phyloP scores from a whole-genome alignment of 208 protist genomes.

The Spironucleus salmonicida region DNA sequence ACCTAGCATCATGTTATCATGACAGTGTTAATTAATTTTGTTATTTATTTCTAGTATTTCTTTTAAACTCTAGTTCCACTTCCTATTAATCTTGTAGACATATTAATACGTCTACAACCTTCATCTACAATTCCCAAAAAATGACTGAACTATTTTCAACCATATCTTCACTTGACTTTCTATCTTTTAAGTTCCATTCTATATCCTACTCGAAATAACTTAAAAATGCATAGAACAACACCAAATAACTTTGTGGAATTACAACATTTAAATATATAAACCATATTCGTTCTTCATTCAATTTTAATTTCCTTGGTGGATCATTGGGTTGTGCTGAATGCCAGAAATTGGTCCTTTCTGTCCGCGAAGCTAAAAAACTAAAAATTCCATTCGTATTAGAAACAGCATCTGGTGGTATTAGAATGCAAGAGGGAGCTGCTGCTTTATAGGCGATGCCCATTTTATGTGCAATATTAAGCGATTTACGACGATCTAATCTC shows the following conservation, averaged over 20 bases:
- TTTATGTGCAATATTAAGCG: slow-evolving; percentile 38
- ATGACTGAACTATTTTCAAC: not conserved
- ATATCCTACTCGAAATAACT: slow-evolving; percentile 7
- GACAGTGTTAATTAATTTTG: no score
- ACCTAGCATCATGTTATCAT: no score
- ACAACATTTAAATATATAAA: not conserved
- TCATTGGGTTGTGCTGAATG: slow-evolving; percentile 49
- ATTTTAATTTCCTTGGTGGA: slow-evolving; percentile 11
- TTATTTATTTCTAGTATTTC: no score
- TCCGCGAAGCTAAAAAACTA: slow-evolving; percentile 43
- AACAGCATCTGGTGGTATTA: slow-evolving; percentile 40
- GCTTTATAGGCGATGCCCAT: slow-evolving; percentile 50
- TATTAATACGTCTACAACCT: no score
- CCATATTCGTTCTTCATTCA: not conserved
- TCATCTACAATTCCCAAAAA: not conserved
- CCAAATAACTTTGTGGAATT: slow-evolving; percentile 2
- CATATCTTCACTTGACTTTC: slow-evolving; percentile 6
- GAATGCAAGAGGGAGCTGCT: slow-evolving; percentile 51
- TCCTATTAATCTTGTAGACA: no score
- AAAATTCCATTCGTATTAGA: slow-evolving; percentile 41
- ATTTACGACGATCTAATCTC: no score
- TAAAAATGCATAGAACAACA: not conserved
- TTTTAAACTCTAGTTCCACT: no score
- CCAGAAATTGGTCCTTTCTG: slow-evolving; percentile 39
- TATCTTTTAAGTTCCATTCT: not conserved